A percentile compares a stretch with the other conserved stretches of the same genome.
Evolutionary conservation across 148 eudicot genomes (phyloP).

Genomic region (Fagopyrum homotropicum): DNA sequence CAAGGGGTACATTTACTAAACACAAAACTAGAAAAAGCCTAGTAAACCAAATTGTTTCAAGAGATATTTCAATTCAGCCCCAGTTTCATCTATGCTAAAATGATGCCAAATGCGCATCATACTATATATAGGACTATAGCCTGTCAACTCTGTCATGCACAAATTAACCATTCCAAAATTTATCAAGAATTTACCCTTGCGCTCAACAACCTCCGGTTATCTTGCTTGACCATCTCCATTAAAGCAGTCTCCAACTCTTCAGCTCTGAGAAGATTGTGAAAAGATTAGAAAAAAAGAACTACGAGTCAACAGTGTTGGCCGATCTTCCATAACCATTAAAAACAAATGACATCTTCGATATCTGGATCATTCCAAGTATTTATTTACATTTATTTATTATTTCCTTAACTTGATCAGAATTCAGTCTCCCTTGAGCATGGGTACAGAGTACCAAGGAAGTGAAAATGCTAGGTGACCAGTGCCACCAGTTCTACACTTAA

Average conservation of each 20-base stretch:
- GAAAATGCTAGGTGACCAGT: background rate
- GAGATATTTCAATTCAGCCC: background rate
- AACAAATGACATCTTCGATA: background rate
- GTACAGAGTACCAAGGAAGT: background rate
- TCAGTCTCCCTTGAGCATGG: background rate
- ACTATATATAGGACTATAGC: background rate
- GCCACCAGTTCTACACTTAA: background rate
- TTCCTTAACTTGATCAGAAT: background rate
- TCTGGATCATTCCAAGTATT: background rate
- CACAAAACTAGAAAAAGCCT: no score
- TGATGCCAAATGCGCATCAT: background rate
- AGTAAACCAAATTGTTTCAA: no score
- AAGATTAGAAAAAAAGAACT: background rate
- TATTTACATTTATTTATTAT: background rate
- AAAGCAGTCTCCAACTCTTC: constrained; percentile 15
- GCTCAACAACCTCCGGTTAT: constrained; percentile 12
- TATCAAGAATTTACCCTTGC: constrained; percentile 6
- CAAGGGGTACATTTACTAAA: no score
- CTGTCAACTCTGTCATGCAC: background rate
- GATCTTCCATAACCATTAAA: background rate
- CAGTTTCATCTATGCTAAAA: background rate
- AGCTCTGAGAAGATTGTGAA: constrained; percentile 14
- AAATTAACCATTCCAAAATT: background rate
- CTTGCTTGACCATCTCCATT: constrained; percentile 14
- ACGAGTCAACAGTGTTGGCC: background rate